A percentile compares a stretch with the other conserved stretches of the same genome.
Conservation (phyloP, 116 monocot genomes). For the Dioscorea cayenensis region DNA sequence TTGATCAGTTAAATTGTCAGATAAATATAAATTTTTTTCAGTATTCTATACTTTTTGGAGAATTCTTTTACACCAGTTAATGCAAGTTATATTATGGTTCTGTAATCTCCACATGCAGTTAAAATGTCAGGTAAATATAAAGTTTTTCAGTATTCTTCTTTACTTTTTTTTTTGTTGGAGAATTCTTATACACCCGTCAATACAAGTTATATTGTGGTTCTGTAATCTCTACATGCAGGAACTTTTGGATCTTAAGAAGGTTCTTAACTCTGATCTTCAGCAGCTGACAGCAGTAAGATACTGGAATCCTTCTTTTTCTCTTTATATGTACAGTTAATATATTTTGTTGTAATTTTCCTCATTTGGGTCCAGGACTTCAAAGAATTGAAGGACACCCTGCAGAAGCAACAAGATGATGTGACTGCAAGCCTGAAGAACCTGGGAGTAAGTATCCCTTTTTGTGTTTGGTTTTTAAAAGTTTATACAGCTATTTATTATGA, state of each 20-base stretch:
- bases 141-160: neutral
- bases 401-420: constrained; percentile 48
- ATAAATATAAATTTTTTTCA: too few relatives aligned
- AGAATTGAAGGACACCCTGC: constrained; percentile 35
- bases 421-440: constrained; percentile 27
- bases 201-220: neutral
- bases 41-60: too few relatives aligned
- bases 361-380: constrained; percentile 27
- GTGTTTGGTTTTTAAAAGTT: neutral
- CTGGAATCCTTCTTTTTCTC: neutral
- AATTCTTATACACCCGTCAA: too few relatives aligned
- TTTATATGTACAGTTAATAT: neutral
- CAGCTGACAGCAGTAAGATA: constrained; percentile 19
- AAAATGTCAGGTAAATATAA: too few relatives aligned
- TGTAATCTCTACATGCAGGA: constrained; percentile 4
- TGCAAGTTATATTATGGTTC: neutral
- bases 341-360: too few relatives aligned
- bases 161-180: too few relatives aligned
- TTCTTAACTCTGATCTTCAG: constrained; percentile 19
- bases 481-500: neutral
- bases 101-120: neutral
- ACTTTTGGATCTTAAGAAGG: constrained; percentile 15
- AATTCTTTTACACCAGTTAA: too few relatives aligned
- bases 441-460: constrained; percentile 20
- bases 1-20: too few relatives aligned